phyloP scores from a whole-genome alignment of 768 basidiomycete species.

The Porpolomopsis calyptriformis region DNA sequence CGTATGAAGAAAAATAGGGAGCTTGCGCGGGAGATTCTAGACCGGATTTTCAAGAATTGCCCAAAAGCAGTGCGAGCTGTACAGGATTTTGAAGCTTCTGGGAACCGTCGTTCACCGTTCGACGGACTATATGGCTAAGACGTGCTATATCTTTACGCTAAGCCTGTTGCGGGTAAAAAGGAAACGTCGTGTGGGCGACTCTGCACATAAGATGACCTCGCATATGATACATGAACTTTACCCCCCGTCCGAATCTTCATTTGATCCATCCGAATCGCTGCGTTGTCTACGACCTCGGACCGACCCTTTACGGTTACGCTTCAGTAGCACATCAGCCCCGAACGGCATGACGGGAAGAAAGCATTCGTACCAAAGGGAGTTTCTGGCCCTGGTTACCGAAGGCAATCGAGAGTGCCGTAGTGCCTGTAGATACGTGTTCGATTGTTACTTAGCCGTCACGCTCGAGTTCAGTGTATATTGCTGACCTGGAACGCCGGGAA shows the following conservation, averaged over 20 bases:
- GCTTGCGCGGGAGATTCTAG: constrained; percentile 32
- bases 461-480: constrained; percentile 8
- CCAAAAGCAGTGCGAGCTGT: constrained; percentile 33
- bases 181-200: not conserved
- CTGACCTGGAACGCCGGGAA: constrained; percentile 87
- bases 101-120: constrained; percentile 18
- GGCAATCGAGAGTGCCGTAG: constrained; percentile 81
- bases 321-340: constrained; percentile 10
- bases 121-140: not conserved
- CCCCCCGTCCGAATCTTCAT: constrained; percentile 7
- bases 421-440: constrained; percentile 38
- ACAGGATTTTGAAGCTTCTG: constrained; percentile 23
- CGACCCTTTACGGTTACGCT: constrained; percentile 78
- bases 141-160: not conserved
- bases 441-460: constrained; percentile 9
- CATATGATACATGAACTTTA: constrained; percentile 1
- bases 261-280: constrained; percentile 46
- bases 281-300: constrained; percentile 56
- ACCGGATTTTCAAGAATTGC: constrained; percentile 37
- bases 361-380: constrained; percentile 58
- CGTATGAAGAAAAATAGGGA: constrained; percentile 14
- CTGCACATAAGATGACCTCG: not conserved
- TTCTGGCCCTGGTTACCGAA: constrained; percentile 88
- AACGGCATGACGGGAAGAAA: constrained; percentile 10
- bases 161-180: not conserved